A percentile compares a stretch with the other conserved stretches of the same genome.
Evolutionary conservation across 2,329 filamentous ascomycete genomes (phyloP).

Genomic region (Pyricularia sp.): DNA sequence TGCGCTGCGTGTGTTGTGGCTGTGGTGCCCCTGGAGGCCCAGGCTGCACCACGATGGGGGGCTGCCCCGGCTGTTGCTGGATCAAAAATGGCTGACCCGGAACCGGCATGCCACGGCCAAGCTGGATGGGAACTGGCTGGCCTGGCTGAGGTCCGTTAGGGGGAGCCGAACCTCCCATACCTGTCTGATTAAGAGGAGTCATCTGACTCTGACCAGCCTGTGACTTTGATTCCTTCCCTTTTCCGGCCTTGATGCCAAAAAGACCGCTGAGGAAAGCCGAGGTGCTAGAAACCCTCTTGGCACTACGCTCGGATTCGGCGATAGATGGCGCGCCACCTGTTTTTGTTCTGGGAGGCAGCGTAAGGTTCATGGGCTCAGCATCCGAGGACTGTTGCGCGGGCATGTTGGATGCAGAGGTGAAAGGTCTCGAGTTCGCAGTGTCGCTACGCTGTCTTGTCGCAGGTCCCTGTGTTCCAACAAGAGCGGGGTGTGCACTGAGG

Average conservation of each 20-base stretch:
- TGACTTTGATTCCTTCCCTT: neutral
- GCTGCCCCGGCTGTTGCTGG: slow-evolving; percentile 1
- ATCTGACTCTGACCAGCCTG: slow-evolving; percentile 2
- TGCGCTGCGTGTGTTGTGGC: neutral
- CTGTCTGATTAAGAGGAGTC: slow-evolving; percentile 3
- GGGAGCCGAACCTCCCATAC: neutral
- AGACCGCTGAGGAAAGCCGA: slow-evolving; percentile 6
- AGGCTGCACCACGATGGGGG: neutral
- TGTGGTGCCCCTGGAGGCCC: neutral
- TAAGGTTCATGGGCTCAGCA: neutral
- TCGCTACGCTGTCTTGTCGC: neutral
- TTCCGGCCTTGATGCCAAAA: slow-evolving; percentile 4
- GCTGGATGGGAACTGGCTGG: neutral
- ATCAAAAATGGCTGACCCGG: neutral
- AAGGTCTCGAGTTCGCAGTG: neutral
- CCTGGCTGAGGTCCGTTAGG: neutral
- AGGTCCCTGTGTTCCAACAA: neutral
- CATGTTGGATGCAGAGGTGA: slow-evolving; percentile 1
- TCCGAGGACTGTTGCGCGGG: neutral
- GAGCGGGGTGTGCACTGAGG: neutral
- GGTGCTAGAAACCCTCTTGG: neutral
- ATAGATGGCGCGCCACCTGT: neutral
- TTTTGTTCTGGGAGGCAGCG: slow-evolving; percentile 1
- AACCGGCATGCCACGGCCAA: neutral
- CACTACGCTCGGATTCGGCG: slow-evolving; percentile 6